Conservation (phyloP, 2,329 filamentous ascomycete genomes). For the Pseudopyricularia cyperi region DNA sequence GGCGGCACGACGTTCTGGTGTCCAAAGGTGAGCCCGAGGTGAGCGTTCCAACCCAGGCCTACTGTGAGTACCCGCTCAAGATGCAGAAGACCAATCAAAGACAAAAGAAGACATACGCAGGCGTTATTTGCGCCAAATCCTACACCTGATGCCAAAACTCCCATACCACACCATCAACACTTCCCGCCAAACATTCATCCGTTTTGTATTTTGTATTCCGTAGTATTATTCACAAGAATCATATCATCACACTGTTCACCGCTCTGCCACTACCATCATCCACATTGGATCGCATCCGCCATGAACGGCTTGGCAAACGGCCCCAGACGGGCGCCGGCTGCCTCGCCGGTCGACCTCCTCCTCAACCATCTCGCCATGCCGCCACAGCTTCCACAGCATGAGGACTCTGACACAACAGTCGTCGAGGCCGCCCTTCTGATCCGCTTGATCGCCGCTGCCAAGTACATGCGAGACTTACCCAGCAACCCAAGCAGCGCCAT, state of each 20-base stretch:
- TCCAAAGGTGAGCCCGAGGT: too few species aligned
- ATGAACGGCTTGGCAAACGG: not conserved
- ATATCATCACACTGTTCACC: not conserved
- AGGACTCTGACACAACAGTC: not conserved
- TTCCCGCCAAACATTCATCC: too few species aligned
- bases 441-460: constrained; percentile 1
- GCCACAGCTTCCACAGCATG: constrained; percentile 2
- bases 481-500: not conserved
- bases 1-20: too few species aligned
- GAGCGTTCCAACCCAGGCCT: too few species aligned
- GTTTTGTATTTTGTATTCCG: too few species aligned
- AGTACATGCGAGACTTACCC: not conserved
- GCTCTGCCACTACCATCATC: not conserved
- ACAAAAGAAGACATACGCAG: too few species aligned
- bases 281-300: not conserved
- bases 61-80: too few species aligned
- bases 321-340: not conserved
- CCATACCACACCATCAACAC: too few species aligned
- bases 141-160: too few species aligned
- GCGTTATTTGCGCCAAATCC: too few species aligned
- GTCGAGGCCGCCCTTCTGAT: constrained; percentile 1
- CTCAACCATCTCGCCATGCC: constrained; percentile 8
- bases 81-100: too few species aligned
- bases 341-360: not conserved
- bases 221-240: not conserved